Conservation (phyloP, 1,284 basidiomycete genomes). For the Ustilago xerochloae region DNA sequence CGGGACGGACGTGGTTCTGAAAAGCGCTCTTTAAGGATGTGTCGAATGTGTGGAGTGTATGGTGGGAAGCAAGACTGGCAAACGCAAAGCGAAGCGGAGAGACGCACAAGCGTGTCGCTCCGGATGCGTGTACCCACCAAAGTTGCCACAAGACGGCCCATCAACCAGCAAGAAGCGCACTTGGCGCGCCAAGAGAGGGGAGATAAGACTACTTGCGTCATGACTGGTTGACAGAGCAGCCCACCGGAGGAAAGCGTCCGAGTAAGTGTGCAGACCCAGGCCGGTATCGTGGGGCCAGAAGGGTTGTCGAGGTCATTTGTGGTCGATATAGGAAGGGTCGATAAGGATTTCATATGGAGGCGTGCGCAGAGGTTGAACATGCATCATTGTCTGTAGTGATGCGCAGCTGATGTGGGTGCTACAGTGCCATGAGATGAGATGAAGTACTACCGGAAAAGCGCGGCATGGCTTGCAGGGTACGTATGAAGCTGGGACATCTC, state of each 20-base stretch:
- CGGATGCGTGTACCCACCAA: slow-evolving; percentile 15
- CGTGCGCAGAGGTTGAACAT: background rate
- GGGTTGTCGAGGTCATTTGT: background rate
- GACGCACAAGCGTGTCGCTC: background rate
- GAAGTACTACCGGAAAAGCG: background rate
- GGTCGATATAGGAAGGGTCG: background rate
- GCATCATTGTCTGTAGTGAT: background rate
- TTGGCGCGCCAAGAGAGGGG: slow-evolving; percentile 11
- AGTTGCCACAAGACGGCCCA: slow-evolving; percentile 14
- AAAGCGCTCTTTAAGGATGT: slow-evolving; percentile 9
- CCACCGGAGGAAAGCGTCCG: slow-evolving; percentile 3
- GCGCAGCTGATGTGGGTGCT: slow-evolving; percentile 11
- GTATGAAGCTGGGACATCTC: background rate
- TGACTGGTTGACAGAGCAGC: slow-evolving; percentile 13
- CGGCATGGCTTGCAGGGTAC: slow-evolving; percentile 8
- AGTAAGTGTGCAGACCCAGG: background rate
- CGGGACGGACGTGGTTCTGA: background rate
- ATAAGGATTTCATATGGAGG: slow-evolving; percentile 24
- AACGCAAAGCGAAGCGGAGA: background rate
- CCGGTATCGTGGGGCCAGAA: slow-evolving; percentile 5
- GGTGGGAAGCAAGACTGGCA: background rate
- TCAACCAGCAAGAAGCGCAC: background rate
- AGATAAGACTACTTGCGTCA: background rate
- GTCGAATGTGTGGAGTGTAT: background rate
- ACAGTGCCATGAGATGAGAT: slow-evolving; percentile 2